Base-by-base conservation (phyloP, 2,329 filamentous ascomycete species). In the Fusarium sororula region DNA sequence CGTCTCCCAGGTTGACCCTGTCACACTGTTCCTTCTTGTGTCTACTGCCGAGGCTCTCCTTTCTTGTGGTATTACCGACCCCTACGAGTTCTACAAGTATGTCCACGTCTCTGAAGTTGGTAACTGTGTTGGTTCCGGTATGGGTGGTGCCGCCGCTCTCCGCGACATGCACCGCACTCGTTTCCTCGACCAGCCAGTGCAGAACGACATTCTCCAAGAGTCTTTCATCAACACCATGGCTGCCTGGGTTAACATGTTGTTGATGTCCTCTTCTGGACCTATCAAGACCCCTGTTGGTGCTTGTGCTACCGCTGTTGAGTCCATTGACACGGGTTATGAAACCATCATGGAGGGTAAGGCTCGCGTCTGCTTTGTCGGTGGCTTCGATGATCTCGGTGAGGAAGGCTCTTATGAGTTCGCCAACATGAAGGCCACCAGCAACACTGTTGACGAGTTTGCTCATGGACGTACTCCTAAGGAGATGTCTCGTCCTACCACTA, bases 171-270 rank as follows among this genome's bases (percentile, higher is more conserved):
- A 98, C 89, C 96, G 96, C 84, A 96, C 98, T 83, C 93, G 96
- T 68, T 98, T 92, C 90, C 89, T 98, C 72, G 96, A 99, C 86
- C 96, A 95, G 87, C 96, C 96, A 63, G 90, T 99, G 56, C 97
- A 99, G 85, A 99, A 98, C 85, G 96, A 99, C 81, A 98, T 99
- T 81, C 90, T 99, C 20, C 97, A 99, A 82, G 96, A 99, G 85
- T 98, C 96, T 18, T 99, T 99, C 88, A 98, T 99, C 90, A 99
- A 99, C 89, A 99, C 96, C 63, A 99, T 99, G 96, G 93, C 94
- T 78, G 96, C 96, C 22, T 99, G 96, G 96, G 95, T 99, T 66
- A 99, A 99, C 88, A 99, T 99, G 96, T 87, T 99, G 85, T 88
- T 99, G 74, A 87, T 99, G 74, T 99, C 96, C 9, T 98, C 96